Percentiles rank a stretch among this genome's conserved stretches.
Evolutionary conservation across 2,329 filamentous ascomycete species (phyloP).

Genomic region (Sporothrix globosa): DNA sequence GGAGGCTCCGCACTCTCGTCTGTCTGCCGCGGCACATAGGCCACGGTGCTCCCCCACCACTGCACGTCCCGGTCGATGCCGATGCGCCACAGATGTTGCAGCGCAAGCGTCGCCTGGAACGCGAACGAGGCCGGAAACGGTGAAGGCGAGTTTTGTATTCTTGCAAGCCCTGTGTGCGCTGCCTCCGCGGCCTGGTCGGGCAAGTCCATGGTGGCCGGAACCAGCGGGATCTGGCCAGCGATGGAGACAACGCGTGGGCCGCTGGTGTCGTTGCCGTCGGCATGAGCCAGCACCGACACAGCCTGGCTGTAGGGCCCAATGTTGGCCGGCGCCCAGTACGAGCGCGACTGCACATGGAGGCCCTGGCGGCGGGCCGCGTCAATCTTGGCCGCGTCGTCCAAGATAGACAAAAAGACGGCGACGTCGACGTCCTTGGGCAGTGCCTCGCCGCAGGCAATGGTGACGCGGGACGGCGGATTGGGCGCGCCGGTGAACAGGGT

Average conservation of each 20-base stretch:
- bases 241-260: constrained; percentile 60
- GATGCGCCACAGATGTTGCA: constrained; percentile 90
- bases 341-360: constrained; percentile 88
- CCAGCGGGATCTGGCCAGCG: constrained; percentile 88
- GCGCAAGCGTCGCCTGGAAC: constrained; percentile 68
- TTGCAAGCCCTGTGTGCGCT: background rate
- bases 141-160: background rate
- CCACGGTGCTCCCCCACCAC: constrained; percentile 76
- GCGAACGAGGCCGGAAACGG: constrained; percentile 41
- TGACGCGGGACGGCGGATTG: constrained; percentile 84
- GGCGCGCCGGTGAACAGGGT: constrained; percentile 69
- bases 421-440: constrained; percentile 65
- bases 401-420: constrained; percentile 52
- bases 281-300: constrained; percentile 54
- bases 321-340: constrained; percentile 97
- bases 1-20: constrained; percentile 38
- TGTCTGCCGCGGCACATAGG: constrained; percentile 63
- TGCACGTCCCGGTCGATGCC: constrained; percentile 70
- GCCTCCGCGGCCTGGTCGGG: constrained; percentile 40
- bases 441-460: constrained; percentile 72
- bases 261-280: background rate
- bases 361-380: constrained; percentile 53
- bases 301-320: constrained; percentile 97
- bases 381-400: constrained; percentile 35
- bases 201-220: constrained; percentile 76